Evolutionary conservation across 1,284 basidiomycete species (phyloP).

Genomic region (Meripilus lineatus): DNA sequence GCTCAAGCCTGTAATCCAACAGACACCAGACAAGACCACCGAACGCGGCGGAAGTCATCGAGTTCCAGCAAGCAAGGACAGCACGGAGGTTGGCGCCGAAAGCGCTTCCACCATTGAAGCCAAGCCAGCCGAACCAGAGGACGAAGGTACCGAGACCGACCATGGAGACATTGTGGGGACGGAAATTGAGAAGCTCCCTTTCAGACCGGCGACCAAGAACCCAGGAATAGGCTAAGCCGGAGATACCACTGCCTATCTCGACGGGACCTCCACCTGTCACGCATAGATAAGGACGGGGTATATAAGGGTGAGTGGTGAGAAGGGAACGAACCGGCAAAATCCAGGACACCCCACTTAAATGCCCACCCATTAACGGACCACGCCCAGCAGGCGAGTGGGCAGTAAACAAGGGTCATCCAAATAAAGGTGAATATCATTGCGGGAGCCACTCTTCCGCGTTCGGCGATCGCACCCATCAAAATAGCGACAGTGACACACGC

Average conservation of each 20-base stretch:
- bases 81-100: conserved; percentile 91
- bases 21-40: conserved; percentile 88
- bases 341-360: conserved; percentile 85
- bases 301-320: background rate
- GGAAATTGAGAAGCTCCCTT: conserved; percentile 82
- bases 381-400: conserved; percentile 75
- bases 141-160: conserved; percentile 86
- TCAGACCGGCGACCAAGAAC: conserved; percentile 72
- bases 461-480: conserved; percentile 80
- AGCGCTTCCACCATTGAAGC: conserved; percentile 73
- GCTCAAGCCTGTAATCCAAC: conserved; percentile 80
- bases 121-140: conserved; percentile 88
- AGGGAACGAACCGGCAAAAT: conserved; percentile 59
- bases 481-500: conserved; percentile 76
- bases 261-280: conserved; percentile 88
- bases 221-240: conserved; percentile 87
- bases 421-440: conserved; percentile 85
- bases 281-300: background rate
- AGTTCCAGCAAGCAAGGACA: conserved; percentile 83
- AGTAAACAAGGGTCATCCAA: conserved; percentile 85
- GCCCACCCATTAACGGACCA: conserved; percentile 85
- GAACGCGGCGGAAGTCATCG: conserved; percentile 75
- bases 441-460: conserved; percentile 84
- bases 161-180: conserved; percentile 89
- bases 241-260: conserved; percentile 87